Evolutionary conservation across 2,329 filamentous ascomycete genomes (phyloP).

Genomic region (Teratosphaeria pseudoeucalypti): DNA sequence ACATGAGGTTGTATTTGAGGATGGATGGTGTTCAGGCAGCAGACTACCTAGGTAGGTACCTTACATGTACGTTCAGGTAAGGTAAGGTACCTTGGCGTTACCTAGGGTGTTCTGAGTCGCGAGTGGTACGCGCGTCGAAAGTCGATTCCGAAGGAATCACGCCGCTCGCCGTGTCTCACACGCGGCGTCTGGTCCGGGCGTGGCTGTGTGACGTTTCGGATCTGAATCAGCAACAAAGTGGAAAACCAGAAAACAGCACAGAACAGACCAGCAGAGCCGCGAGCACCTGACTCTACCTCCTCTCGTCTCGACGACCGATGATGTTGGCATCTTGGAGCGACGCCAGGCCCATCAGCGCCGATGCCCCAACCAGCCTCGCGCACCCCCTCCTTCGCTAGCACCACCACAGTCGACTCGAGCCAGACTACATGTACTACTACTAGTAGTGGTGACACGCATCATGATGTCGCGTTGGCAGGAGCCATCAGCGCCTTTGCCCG

Average conservation of each 20-base stretch:
- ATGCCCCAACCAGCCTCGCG: constrained; percentile 15
- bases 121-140: background rate
- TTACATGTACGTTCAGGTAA: background rate
- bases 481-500: constrained; percentile 40
- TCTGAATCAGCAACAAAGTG: background rate
- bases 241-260: background rate
- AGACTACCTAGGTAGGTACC: background rate
- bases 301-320: background rate
- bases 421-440: constrained; percentile 1
- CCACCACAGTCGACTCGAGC: constrained; percentile 7
- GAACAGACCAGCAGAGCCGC: background rate
- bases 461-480: constrained; percentile 38
- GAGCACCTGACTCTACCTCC: background rate
- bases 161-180: background rate
- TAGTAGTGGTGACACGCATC: too few relatives aligned
- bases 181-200: background rate
- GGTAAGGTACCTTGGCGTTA: background rate
- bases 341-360: constrained; percentile 5
- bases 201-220: background rate
- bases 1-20: background rate
- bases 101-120: background rate
- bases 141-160: background rate
- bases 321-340: background rate
- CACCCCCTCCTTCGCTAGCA: constrained; percentile 14
- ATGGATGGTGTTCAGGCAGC: background rate